A percentile compares a stretch with the other conserved stretches of the same genome.
Conservation (phyloP, 176 grass and related monocot species). For the maize (Zea mays) region DNA sequence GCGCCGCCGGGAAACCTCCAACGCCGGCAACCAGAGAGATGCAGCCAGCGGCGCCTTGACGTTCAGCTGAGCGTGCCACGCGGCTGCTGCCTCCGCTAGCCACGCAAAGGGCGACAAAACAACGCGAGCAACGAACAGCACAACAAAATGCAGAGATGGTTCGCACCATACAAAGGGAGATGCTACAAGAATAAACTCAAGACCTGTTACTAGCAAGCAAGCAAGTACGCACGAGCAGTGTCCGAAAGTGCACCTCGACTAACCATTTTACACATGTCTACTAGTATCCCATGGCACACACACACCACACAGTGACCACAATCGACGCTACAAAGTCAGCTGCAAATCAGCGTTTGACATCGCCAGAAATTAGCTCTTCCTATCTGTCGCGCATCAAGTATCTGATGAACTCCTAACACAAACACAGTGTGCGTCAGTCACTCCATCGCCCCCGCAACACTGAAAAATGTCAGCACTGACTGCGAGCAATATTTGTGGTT, state of each 20-base stretch:
- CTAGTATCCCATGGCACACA: neutral
- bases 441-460: neutral
- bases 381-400: conserved; percentile 8
- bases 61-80: neutral
- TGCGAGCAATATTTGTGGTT: neutral
- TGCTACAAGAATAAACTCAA: neutral
- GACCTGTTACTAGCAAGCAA: neutral
- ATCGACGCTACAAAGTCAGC: neutral
- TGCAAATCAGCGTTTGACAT: conserved; percentile 19
- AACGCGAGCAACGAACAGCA: neutral
- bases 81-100: neutral
- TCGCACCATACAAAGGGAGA: neutral
- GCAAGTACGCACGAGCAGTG: neutral
- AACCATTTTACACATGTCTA: conserved; percentile 4
- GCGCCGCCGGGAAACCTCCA: neutral
- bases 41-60: neutral
- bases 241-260: neutral
- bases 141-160: neutral
- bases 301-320: neutral
- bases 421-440: conserved; percentile 22
- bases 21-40: neutral
- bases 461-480: conserved; percentile 35
- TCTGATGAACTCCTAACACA: conserved; percentile 26
- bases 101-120: neutral
- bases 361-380: conserved; percentile 25